A percentile compares a stretch with the other conserved stretches of the same genome.
Evolutionary conservation across 1,139 yeast genomes (phyloP).

Genomic region (Debaryomyces sp.): DNA sequence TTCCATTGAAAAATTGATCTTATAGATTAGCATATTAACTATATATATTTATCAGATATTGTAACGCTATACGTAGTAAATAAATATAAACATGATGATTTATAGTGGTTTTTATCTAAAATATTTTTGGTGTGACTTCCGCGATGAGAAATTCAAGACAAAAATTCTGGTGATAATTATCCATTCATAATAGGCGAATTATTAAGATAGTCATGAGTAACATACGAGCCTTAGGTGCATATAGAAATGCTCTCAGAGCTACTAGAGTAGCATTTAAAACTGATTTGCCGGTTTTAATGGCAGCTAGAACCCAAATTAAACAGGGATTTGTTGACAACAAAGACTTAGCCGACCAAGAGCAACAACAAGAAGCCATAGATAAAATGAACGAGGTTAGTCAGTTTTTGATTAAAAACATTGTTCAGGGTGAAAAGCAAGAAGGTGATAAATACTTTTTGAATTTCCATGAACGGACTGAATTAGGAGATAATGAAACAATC

Average conservation of each 20-base stretch:
- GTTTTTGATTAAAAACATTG: constrained; percentile 72
- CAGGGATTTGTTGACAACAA: constrained; percentile 53
- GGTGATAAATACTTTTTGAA: constrained; percentile 56
- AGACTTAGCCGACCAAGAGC: constrained; percentile 30
- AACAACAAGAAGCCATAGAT: constrained; percentile 54
- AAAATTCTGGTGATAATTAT: background rate
- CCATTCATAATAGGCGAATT: background rate
- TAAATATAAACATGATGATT: background rate
- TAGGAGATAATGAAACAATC: constrained; percentile 80
- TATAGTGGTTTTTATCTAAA: background rate
- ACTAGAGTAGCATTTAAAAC: constrained; percentile 65
- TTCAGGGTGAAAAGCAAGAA: constrained; percentile 70
- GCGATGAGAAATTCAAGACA: constrained; percentile 3
- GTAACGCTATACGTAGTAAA: background rate
- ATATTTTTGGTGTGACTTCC: background rate
- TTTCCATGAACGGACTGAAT: constrained; percentile 80
- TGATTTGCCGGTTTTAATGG: constrained; percentile 54
- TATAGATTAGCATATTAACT: constrained; percentile 24
- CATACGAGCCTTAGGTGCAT: constrained; percentile 51
- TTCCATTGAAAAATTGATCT: constrained; percentile 52
- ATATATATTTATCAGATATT: background rate
- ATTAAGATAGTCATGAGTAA: background rate
- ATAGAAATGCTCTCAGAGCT: constrained; percentile 72
- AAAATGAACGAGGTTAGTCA: constrained; percentile 70
- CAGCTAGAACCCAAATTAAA: constrained; percentile 69